phyloP scores from a whole-genome alignment of 2,329 filamentous ascomycete genomes.

The Aureobasidium uvarum region DNA sequence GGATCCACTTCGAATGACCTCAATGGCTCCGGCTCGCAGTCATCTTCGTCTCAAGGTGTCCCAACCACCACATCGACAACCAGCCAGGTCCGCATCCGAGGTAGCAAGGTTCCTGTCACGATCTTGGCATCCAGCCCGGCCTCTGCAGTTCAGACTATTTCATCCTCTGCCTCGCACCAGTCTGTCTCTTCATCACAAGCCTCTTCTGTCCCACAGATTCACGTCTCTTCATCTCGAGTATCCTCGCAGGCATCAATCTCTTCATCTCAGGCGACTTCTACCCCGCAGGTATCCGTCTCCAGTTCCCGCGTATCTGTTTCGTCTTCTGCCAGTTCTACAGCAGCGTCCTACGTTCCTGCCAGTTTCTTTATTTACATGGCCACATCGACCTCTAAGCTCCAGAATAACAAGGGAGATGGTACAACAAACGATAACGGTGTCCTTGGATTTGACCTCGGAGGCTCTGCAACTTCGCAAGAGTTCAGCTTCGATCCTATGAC shows the following conservation, averaged over 20 bases:
- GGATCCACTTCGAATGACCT: not conserved
- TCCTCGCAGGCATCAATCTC: not conserved
- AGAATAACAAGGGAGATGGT: not conserved
- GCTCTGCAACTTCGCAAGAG: not conserved
- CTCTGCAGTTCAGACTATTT: not conserved
- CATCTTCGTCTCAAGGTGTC: not conserved
- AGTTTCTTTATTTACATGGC: conserved; percentile 16
- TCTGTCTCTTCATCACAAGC: not conserved
- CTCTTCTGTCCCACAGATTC: not conserved
- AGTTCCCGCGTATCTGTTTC: not conserved
- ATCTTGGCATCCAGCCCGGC: not conserved
- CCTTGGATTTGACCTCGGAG: conserved; percentile 4
- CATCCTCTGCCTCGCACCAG: not conserved
- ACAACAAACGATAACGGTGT: not conserved
- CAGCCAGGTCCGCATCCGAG: not conserved
- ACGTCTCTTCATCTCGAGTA: not conserved
- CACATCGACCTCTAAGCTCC: not conserved
- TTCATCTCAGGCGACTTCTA: not conserved
- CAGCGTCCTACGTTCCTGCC: not conserved
- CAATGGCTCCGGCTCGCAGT: not conserved
- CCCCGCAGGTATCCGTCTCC: not conserved
- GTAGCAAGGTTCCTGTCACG: not conserved
- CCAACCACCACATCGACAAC: not conserved
- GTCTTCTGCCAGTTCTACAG: not conserved
- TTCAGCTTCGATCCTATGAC: conserved; percentile 6